A percentile compares a stretch with the other conserved stretches of the same genome.
These are phyloP conservation scores for Myriosclerotinia scirpicola DNA, from an alignment of 2,329 filamentous ascomycete genomes.

Conservation along the genomic window DNA sequence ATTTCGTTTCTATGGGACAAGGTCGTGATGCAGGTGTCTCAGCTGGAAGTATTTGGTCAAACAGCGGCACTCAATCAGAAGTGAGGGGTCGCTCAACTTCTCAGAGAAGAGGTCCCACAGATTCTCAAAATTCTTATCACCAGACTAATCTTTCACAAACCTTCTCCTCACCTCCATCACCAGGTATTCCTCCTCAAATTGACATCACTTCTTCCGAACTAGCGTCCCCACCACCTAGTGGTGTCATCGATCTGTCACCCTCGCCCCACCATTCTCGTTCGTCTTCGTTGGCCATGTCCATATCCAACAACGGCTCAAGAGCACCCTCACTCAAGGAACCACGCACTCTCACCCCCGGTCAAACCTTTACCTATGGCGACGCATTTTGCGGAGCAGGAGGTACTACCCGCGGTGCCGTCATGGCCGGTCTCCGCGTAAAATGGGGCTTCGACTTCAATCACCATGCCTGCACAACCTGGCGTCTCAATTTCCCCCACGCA, in stretches of 20 bases:
- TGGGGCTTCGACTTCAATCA: slow-evolving; percentile 63
- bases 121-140: not conserved
- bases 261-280: not conserved
- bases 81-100: not conserved
- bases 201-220: slow-evolving; percentile 28
- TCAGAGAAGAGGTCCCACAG: not conserved
- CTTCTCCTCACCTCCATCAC: slow-evolving; percentile 13
- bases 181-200: slow-evolving; percentile 17
- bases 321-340: slow-evolving; percentile 22
- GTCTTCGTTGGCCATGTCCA: not conserved
- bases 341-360: slow-evolving; percentile 37
- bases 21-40: not conserved
- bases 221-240: slow-evolving; percentile 30
- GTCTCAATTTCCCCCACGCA: slow-evolving; percentile 34
- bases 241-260: slow-evolving; percentile 27
- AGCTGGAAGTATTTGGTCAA: not conserved
- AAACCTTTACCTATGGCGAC: slow-evolving; percentile 68
- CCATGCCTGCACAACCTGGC: slow-evolving; percentile 33
- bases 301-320: slow-evolving; percentile 18
- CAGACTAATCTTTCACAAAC: not conserved
- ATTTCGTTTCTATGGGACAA: too few relatives aligned
- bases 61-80: not conserved
- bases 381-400: slow-evolving; percentile 74
- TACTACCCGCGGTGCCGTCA: slow-evolving; percentile 60
- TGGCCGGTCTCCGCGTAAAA: slow-evolving; percentile 57